Evolutionary conservation across 192 early-diverging fungal species (phyloP), one percentile per base, ranked within the genome.

Genomic region (Linnemannia exigua): DNA sequence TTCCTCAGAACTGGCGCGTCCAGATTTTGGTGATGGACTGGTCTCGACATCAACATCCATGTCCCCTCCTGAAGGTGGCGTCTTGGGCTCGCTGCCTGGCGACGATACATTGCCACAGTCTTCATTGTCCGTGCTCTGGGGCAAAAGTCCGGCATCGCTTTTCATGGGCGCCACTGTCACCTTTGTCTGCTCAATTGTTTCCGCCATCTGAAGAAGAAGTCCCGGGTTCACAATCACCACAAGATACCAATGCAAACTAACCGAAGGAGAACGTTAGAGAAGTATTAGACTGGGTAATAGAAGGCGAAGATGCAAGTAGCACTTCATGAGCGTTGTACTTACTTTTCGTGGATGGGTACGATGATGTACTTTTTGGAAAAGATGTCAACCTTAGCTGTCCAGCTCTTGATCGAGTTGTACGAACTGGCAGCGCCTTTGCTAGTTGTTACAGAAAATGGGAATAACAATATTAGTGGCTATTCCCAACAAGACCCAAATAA

Each of bases 341-440:
- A 94, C 91, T 95, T 92, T 85, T 98, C 96, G 85, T 97, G 94
- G 80, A 98, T 96, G 17, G 97, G 97, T 19, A 98, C 89, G 81
- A 98, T 90, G 51, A 97, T 89, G 77, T 93, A 95, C 47, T 91
- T 90, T 75, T 94, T 96, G 6, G 87, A 82, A 80, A 98, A 97
- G 11, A 98, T 78, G 79, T 97, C 91, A 37, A 96, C 89, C 28
- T 88, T 93, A 51, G 92, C 88, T 3, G 96, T 97, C 95, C 95
- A 97, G 81, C 90, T 92, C 84, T 94, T 92, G 31, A 98, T 94
- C 41, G 89, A 87, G 46, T 89, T 89, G 75, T 95, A 95, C 0
- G 78, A 92, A 88, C 33, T 74, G 31, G 35, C 77, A 31, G 67
- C 80, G 41, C 85, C 91, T 81, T 76, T 88, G 51, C 58, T 88